phyloP scores from a whole-genome alignment of 345 rosid species.

The Triadica sebifera region DNA sequence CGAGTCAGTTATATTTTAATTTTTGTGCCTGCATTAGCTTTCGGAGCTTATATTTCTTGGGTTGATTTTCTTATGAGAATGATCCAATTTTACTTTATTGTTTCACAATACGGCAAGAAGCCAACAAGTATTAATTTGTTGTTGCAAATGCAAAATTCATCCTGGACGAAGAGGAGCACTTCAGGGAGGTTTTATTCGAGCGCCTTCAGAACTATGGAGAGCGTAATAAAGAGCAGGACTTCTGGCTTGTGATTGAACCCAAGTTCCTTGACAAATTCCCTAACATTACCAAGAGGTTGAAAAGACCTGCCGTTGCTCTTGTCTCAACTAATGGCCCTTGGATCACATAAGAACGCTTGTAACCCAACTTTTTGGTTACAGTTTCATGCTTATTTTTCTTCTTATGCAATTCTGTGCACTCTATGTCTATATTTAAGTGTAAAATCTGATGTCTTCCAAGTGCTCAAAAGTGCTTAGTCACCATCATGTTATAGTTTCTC shows the following conservation, averaged over 20 bases:
- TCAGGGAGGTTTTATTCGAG: slow-evolving; percentile 76
- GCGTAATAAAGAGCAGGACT: slow-evolving; percentile 62
- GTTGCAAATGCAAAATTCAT: slow-evolving; percentile 93
- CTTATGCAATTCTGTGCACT: slow-evolving; percentile 1
- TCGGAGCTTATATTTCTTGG: no score
- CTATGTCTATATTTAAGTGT: not conserved
- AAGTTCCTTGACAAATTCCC: slow-evolving; percentile 88
- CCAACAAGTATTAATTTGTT: slow-evolving; percentile 59
- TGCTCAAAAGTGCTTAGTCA: not conserved
- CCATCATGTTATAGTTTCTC: not conserved
- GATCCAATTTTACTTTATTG: no score
- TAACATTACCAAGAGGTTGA: slow-evolving; percentile 62
- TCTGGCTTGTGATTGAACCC: slow-evolving; percentile 95
- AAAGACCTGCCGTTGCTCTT: slow-evolving; percentile 93
- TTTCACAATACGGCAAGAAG: slow-evolving; percentile 29
- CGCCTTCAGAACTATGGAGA: slow-evolving; percentile 69
- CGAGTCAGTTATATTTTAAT: no score
- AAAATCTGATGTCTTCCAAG: not conserved
- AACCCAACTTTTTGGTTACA: not conserved
- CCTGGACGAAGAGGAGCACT: slow-evolving; percentile 98
- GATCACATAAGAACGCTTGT: slow-evolving; percentile 70
- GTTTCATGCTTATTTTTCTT: not conserved
- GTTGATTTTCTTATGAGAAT: no score
- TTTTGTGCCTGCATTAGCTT: no score
- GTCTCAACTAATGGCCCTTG: slow-evolving; percentile 89